These are phyloP conservation scores for Penicillium sp. DNA, from an alignment of 2,329 filamentous ascomycete genomes.

Conservation along the genomic window DNA sequence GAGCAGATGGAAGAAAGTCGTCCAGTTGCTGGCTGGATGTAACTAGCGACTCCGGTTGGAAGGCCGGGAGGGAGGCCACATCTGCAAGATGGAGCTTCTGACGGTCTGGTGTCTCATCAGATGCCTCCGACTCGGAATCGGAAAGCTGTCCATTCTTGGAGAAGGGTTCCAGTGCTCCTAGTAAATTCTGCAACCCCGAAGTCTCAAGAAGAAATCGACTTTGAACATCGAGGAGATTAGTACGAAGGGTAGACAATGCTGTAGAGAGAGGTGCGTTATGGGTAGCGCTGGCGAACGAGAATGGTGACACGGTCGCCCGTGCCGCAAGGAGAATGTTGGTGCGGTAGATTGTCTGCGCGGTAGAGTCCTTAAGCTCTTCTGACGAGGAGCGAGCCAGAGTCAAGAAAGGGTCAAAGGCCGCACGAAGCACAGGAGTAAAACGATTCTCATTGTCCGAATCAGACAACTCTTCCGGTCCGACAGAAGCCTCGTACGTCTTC, in stretches of 20 bases:
- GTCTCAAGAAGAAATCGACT: constrained; percentile 64
- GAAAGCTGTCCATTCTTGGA: constrained; percentile 20
- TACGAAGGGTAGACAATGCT: constrained; percentile 43
- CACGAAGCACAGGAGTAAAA: constrained; percentile 68
- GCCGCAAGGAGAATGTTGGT: constrained; percentile 45
- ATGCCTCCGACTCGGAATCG: constrained; percentile 14
- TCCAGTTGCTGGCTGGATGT: constrained; percentile 71
- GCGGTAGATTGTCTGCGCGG: constrained; percentile 46
- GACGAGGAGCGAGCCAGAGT: constrained; percentile 55
- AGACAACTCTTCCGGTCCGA: constrained; percentile 44
- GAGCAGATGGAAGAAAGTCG: constrained; percentile 82
- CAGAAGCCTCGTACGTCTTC: constrained; percentile 78
- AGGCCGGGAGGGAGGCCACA: constrained; percentile 50
- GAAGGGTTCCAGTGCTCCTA: constrained; percentile 51
- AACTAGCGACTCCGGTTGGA: constrained; percentile 57
- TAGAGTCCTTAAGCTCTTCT: constrained; percentile 33
- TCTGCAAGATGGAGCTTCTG: constrained; percentile 48
- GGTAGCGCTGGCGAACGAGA: constrained; percentile 57
- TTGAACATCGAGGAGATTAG: constrained; percentile 61
- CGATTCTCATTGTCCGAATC: constrained; percentile 56
- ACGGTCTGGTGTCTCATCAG: constrained; percentile 21
- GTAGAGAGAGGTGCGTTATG: constrained; percentile 54
- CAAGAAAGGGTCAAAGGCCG: constrained; percentile 82
- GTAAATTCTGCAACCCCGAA: constrained; percentile 65
- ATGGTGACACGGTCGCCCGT: constrained; percentile 34